These are phyloP conservation scores for Termitomyces sp. DNA, from an alignment of 768 basidiomycete genomes.

Conservation along the genomic window DNA sequence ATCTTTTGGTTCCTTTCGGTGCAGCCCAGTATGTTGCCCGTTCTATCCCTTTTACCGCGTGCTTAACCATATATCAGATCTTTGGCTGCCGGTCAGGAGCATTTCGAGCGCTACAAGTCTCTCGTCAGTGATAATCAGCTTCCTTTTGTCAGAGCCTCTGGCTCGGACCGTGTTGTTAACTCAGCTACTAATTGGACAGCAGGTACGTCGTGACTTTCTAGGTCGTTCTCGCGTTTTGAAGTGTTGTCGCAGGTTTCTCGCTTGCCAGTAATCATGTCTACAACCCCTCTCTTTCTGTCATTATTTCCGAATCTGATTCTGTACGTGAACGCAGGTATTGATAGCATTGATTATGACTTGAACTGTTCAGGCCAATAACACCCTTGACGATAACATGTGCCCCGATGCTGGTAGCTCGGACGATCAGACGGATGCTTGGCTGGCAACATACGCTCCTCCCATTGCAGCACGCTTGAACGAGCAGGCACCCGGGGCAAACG, in stretches of 20 bases:
- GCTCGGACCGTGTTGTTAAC: constrained; percentile 55
- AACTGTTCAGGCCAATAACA: constrained; percentile 43
- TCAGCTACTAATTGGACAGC: constrained; percentile 71
- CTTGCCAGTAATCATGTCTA: constrained; percentile 43
- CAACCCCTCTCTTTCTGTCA: constrained; percentile 48
- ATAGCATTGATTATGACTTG: neutral
- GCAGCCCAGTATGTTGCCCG: constrained; percentile 49
- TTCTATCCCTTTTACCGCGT: neutral
- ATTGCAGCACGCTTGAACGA: constrained; percentile 59
- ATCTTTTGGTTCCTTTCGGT: constrained; percentile 66
- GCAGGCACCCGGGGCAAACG: constrained; percentile 58
- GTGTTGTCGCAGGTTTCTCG: constrained; percentile 49
- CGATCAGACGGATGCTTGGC: constrained; percentile 49
- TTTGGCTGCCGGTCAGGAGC: constrained; percentile 43
- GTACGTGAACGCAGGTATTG: constrained; percentile 28
- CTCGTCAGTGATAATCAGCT: constrained; percentile 40
- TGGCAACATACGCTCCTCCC: constrained; percentile 46
- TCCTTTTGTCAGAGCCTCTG: constrained; percentile 49
- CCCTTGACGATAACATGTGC: constrained; percentile 66
- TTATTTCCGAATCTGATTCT: constrained; percentile 54
- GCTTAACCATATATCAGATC: constrained; percentile 22
- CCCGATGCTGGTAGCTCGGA: constrained; percentile 48
- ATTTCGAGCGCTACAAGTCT: constrained; percentile 51
- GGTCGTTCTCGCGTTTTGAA: neutral
- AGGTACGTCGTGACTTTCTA: constrained; percentile 34